Evolutionary conservation across 228 moss, liverwort and hornwort species (phyloP).

Genomic region (Sphagnum fallax): DNA sequence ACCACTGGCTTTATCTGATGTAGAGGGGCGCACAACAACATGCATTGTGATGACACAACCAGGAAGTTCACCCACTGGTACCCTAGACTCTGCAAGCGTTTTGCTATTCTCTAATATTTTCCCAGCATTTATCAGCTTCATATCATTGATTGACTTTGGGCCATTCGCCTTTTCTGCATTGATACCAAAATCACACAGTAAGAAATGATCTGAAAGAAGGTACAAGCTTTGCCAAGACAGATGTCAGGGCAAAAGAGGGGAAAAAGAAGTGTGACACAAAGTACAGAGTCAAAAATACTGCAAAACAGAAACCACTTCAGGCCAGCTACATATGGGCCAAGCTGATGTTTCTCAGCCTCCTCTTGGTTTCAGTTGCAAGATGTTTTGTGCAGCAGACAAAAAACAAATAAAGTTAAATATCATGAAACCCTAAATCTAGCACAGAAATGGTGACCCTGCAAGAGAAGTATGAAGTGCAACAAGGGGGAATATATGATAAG

Average conservation of each 20-base stretch:
- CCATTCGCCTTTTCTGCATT: slow-evolving; percentile 94
- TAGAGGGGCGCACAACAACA: slow-evolving; percentile 81
- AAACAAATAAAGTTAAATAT: too few species aligned
- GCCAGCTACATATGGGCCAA: background rate
- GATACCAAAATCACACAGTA: background rate
- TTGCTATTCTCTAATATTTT: slow-evolving; percentile 97
- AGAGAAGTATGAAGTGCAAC: too few species aligned
- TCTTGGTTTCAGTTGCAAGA: too few species aligned
- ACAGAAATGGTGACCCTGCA: too few species aligned
- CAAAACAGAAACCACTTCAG: background rate
- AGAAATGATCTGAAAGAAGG: too few species aligned
- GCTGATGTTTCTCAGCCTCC: background rate
- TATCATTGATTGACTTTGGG: slow-evolving; percentile 90
- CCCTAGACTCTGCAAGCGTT: slow-evolving; percentile 94
- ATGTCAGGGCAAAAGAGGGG: background rate
- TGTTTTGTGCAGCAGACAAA: too few species aligned
- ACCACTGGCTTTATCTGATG: slow-evolving; percentile 89
- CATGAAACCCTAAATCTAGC: too few species aligned
- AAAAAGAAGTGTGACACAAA: background rate
- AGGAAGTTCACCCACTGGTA: slow-evolving; percentile 89
- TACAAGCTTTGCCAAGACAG: too few species aligned
- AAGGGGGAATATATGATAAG: too few species aligned
- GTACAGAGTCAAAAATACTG: background rate
- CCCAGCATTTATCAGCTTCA: slow-evolving; percentile 97
- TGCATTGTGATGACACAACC: slow-evolving; percentile 99